Base-by-base conservation (phyloP, 257 asterid genomes). In the Solanum arcanum region DNA sequence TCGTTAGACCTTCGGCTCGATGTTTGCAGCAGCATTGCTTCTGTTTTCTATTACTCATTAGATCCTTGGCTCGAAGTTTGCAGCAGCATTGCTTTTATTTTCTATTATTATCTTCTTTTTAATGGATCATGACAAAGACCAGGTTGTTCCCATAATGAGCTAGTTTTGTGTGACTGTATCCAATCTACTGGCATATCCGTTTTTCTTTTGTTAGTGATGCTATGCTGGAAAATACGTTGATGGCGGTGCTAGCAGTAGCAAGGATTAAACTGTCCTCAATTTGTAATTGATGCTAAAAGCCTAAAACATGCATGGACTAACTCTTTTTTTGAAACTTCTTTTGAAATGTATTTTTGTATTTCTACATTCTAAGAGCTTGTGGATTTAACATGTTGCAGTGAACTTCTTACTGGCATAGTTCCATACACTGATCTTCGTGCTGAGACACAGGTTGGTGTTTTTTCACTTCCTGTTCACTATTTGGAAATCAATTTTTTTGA, bases 361-460 rank as follows among this genome's bases (percentile, higher is more conserved):
- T 80, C 68, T 47, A 16, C 68, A 5, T 18, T 80, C 64, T 80
- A 47, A 29, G 44, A 47, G 39, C 66, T 59, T 83, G 27, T 84
- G 86, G 56, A 16, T 31, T 42, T 87, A 47, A 27, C 77, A 9
- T 31, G 39, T 84, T 90, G 94, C 96, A 97, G 99, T 91, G 99
- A 97, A 90, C 96, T 97, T 90, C 96, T 97, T 78, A 95, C 98
- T 33, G 98, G 99, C 89, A 94, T 95, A 33, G 96, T 95, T 87
- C 99, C 99, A 13, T 97, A 95, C 88, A 97, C 99, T 23, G 99
- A 97, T 91, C 98, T 96, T 78, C 98, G 97, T 89, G 97, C 99
- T 44, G 99, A 97, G 92, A 95, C 98, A 84, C 96, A 97, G 97
- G 99, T 95, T 84, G 80, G 86, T 41, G 60, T 80, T 85, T 70